A percentile compares a stretch with the other conserved stretches of the same genome.
phyloP scores from a whole-genome alignment of 2,329 filamentous ascomycete species.

The Beauveria rudraprayagi region DNA sequence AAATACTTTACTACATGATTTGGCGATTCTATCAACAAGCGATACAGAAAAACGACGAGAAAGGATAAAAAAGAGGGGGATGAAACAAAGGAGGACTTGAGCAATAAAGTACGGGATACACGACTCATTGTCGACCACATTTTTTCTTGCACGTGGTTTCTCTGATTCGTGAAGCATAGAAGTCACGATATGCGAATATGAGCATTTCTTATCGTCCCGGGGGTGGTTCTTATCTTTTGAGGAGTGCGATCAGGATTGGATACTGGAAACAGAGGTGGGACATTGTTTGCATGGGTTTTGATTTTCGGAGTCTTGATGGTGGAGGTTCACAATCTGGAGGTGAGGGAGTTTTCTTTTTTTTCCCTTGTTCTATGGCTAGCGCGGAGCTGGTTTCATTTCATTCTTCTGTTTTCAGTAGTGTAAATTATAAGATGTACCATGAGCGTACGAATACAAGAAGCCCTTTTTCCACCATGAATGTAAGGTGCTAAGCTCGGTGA shows the following conservation, averaged over 20 bases:
- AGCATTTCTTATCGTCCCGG: not conserved
- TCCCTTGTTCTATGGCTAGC: not conserved
- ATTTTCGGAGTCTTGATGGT: not conserved
- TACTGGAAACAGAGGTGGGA: not conserved
- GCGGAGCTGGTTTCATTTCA: constrained; percentile 1
- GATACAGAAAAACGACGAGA: not conserved
- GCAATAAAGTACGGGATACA: not conserved
- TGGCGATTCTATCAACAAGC: not conserved
- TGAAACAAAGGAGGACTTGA: not conserved
- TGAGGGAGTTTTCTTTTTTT: not conserved
- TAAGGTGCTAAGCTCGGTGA: not conserved
- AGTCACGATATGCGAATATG: not conserved
- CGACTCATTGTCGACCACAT: not conserved
- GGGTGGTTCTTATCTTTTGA: not conserved
- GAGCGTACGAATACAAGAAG: constrained; percentile 2
- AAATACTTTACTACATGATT: not conserved
- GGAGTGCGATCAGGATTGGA: not conserved
- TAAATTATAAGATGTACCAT: constrained; percentile 11
- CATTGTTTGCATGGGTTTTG: not conserved
- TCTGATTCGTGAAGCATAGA: not conserved
- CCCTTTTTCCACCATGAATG: not conserved
- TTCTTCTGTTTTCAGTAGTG: constrained; percentile 3
- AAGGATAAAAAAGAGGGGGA: not conserved
- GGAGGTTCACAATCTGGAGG: not conserved
- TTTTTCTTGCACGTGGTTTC: not conserved